Conservation (phyloP, 2,329 filamentous ascomycete species). For the Monosporascus sp. region DNA sequence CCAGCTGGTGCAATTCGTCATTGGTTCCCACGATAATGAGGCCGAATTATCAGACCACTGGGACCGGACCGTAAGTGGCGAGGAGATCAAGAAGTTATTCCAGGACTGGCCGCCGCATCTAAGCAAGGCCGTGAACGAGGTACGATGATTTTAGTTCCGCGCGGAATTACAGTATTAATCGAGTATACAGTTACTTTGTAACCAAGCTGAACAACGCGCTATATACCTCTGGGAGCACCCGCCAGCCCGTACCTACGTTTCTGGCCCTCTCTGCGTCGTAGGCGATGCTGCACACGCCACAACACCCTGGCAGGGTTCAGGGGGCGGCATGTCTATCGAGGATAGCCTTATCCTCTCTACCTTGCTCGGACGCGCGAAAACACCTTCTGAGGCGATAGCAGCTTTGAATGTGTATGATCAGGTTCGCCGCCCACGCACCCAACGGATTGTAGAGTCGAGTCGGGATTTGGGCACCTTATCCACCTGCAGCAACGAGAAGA, state of each 20-base stretch:
- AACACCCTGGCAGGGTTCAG: constrained; percentile 16
- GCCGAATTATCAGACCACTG: constrained; percentile 9
- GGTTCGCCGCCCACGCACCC: constrained; percentile 14
- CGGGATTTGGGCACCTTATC: constrained; percentile 10
- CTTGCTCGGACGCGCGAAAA: constrained; percentile 10
- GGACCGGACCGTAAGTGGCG: constrained; percentile 10
- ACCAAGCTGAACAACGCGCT: constrained; percentile 10
- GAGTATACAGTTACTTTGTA: constrained; percentile 14
- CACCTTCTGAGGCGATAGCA: constrained; percentile 4
- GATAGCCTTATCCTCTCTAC: constrained; percentile 15
- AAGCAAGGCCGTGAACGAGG: constrained; percentile 13
- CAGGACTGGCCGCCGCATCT: constrained; percentile 15
- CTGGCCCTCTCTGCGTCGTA: constrained; percentile 12
- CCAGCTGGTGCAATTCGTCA: constrained; percentile 15
- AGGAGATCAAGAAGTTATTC: constrained; percentile 15
- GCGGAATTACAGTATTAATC: not conserved
- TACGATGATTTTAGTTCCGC: constrained; percentile 1
- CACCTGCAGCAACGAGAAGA: constrained; percentile 4
- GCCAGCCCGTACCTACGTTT: constrained; percentile 11
- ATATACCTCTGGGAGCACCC: constrained; percentile 22
- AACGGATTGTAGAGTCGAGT: constrained; percentile 18
- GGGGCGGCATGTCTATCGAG: constrained; percentile 18
- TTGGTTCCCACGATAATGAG: constrained; percentile 9
- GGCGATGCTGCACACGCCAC: constrained; percentile 16
- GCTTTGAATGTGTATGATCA: constrained; percentile 15